These are phyloP conservation scores for Eutypella sp. DNA, from an alignment of 2,329 filamentous ascomycete species.

Conservation along the genomic window DNA sequence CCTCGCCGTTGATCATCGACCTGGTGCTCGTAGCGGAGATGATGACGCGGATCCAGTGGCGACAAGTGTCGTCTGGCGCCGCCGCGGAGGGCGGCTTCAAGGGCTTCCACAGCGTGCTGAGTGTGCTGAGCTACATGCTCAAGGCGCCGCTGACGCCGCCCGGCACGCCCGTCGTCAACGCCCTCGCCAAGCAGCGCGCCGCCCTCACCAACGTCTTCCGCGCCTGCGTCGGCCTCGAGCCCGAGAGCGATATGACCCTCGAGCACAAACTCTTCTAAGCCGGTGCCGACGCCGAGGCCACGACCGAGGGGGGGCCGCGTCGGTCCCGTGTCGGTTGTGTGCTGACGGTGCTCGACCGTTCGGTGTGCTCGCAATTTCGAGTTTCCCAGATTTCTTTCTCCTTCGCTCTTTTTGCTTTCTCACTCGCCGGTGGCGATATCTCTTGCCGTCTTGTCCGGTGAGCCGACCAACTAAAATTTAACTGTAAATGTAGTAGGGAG, in stretches of 20 bases:
- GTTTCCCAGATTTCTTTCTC: too few relatives aligned
- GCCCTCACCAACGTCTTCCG: slow-evolving; percentile 98
- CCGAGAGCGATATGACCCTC: slow-evolving; percentile 97
- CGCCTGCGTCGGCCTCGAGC: slow-evolving; percentile 92
- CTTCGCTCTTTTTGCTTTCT: neutral
- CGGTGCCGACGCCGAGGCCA: neutral
- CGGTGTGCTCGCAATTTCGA: neutral
- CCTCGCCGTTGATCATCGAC: slow-evolving; percentile 95
- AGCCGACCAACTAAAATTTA: too few relatives aligned
- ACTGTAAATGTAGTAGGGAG: too few relatives aligned
- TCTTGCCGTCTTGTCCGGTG: too few relatives aligned
- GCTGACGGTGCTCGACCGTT: too few relatives aligned
- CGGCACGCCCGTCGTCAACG: slow-evolving; percentile 92
- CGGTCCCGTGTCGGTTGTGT: neutral
- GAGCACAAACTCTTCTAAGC: slow-evolving; percentile 91
- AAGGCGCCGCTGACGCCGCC: slow-evolving; percentile 91
- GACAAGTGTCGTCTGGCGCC: slow-evolving; percentile 43
- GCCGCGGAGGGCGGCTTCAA: slow-evolving; percentile 63
- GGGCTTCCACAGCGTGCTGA: slow-evolving; percentile 95
- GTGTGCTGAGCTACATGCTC: slow-evolving; percentile 98
- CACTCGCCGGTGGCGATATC: too few relatives aligned
- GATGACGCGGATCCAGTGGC: slow-evolving; percentile 98
- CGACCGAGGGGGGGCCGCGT: neutral
- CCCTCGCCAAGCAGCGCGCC: slow-evolving; percentile 90
- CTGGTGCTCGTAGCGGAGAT: slow-evolving; percentile 89